Percentiles rank a stretch among this genome's conserved stretches.
Conservation (phyloP, 2,329 filamentous ascomycete genomes). For the Colletotrichum shisoi region DNA sequence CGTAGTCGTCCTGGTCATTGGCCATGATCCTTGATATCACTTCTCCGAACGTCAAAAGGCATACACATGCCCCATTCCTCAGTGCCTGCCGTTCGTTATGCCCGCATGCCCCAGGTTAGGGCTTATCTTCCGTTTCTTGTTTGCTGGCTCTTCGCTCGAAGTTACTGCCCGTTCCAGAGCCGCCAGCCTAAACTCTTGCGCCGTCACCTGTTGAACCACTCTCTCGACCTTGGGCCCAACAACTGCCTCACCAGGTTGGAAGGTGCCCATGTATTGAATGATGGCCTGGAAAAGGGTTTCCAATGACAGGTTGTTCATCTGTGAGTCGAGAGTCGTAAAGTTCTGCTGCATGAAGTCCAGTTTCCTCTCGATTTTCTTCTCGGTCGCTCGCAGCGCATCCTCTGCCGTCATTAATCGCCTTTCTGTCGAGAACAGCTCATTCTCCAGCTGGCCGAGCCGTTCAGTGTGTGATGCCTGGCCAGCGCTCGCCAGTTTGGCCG, state of each 20-base stretch:
- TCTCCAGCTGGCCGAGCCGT: conserved; percentile 1
- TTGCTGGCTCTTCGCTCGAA: conserved; percentile 19
- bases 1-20: neutral
- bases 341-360: conserved; percentile 48
- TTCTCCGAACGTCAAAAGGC: neutral
- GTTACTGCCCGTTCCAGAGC: conserved; percentile 8
- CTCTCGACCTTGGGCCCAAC: conserved; percentile 22
- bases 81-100: conserved; percentile 29
- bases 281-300: conserved; percentile 54
- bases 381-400: conserved; percentile 24
- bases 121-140: conserved; percentile 27
- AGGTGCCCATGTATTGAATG: conserved; percentile 48
- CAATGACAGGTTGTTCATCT: conserved; percentile 60
- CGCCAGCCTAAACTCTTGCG: conserved; percentile 26
- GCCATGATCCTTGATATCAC: conserved; percentile 10
- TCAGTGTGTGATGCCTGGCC: neutral
- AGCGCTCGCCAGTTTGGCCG: conserved; percentile 3
- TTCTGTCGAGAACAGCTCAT: neutral
- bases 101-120: neutral
- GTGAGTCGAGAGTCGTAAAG: conserved; percentile 53
- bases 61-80: conserved; percentile 5
- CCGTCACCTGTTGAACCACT: conserved; percentile 20
- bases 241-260: conserved; percentile 18
- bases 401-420: conserved; percentile 1
- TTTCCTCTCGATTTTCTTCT: conserved; percentile 43